Evolutionary conservation across 257 asterid species (phyloP).

Genomic region (Nicotiana benthamiana): DNA sequence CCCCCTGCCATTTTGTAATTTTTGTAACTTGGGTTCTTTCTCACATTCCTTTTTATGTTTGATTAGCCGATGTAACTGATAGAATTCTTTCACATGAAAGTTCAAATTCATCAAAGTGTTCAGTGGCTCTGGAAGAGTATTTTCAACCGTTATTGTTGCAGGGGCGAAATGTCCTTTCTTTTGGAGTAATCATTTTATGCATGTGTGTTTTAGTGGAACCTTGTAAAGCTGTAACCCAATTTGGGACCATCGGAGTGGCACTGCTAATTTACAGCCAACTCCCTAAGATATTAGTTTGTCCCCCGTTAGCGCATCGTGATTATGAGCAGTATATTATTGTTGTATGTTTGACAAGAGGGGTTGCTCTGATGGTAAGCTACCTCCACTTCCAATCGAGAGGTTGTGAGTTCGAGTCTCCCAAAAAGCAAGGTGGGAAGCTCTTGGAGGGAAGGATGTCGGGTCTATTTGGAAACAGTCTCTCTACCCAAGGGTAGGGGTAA

Average conservation of each 20-base stretch:
- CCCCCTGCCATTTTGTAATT: slow-evolving; percentile 25
- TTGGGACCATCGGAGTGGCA: background rate
- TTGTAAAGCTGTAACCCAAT: background rate
- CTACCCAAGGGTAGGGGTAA: too few species aligned
- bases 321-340: background rate
- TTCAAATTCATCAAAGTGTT: slow-evolving; percentile 21
- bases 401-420: too few species aligned
- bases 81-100: slow-evolving; percentile 40
- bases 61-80: slow-evolving; percentile 35
- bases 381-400: too few species aligned
- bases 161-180: background rate
- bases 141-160: background rate
- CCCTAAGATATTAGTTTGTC: too few species aligned
- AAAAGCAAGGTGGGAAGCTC: too few species aligned
- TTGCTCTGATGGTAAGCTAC: too few species aligned
- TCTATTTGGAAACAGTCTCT: too few species aligned
- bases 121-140: background rate
- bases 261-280: too few species aligned
- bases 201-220: background rate
- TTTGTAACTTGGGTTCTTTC: slow-evolving; percentile 13
- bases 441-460: too few species aligned
- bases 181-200: background rate
- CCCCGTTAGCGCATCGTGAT: background rate
- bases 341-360: background rate
- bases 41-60: slow-evolving; percentile 1